Evolutionary conservation across 192 early-diverging fungal genomes (phyloP).

Genomic region (Coemansia sp.): DNA sequence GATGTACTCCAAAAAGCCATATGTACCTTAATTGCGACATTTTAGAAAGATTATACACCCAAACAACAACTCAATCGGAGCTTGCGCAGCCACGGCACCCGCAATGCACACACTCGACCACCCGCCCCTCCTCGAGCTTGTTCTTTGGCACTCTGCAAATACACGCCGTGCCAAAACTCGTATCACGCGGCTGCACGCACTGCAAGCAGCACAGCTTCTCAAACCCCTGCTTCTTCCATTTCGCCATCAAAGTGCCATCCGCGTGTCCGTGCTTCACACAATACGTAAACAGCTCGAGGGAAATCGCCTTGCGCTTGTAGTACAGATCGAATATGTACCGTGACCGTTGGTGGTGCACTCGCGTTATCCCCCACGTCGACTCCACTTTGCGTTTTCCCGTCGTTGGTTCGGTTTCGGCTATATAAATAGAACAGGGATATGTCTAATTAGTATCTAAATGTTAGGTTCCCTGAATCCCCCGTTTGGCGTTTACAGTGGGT

Average conservation of each 20-base stretch:
- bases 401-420: slow-evolving; percentile 93
- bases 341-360: slow-evolving; percentile 96
- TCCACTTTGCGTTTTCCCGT: slow-evolving; percentile 94
- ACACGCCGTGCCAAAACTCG: slow-evolving; percentile 96
- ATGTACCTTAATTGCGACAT: slow-evolving; percentile 45
- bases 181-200: slow-evolving; percentile 96
- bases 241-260: slow-evolving; percentile 92
- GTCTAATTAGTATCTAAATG: background rate
- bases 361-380: slow-evolving; percentile 91
- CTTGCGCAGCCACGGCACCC: slow-evolving; percentile 82
- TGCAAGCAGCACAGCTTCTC: slow-evolving; percentile 97
- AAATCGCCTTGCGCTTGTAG: slow-evolving; percentile 94
- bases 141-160: slow-evolving; percentile 93
- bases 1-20: slow-evolving; percentile 1
- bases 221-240: slow-evolving; percentile 97
- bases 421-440: background rate
- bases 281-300: slow-evolving; percentile 89
- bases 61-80: slow-evolving; percentile 40
- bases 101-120: slow-evolving; percentile 93
- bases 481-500: no score
- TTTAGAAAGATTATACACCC: background rate
- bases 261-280: slow-evolving; percentile 89
- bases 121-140: slow-evolving; percentile 86
- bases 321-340: slow-evolving; percentile 96
- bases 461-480: background rate